A percentile compares a stretch with the other conserved stretches of the same genome.
Evolutionary conservation across 352 stramenopile genomes (phyloP).

Genomic region (Globisporangium carolinianum): DNA sequence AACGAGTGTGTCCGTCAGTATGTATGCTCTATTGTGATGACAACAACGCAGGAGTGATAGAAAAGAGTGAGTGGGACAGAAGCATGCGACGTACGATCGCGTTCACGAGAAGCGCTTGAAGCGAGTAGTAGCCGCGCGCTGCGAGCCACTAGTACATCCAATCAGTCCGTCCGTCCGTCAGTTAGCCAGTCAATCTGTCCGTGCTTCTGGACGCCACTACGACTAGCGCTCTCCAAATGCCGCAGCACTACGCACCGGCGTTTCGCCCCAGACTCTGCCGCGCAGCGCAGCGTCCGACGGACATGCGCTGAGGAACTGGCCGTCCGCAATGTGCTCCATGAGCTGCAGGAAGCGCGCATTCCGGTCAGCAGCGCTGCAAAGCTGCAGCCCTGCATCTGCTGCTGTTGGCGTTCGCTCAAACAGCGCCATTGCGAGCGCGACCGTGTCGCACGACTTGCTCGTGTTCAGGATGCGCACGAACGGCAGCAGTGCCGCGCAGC

Average conservation of each 20-base stretch:
- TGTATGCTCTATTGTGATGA: no score
- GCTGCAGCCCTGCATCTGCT: background rate
- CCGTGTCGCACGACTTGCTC: slow-evolving; percentile 61
- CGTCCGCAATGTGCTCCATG: slow-evolving; percentile 47
- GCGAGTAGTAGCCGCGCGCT: slow-evolving; percentile 48
- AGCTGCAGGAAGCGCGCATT: slow-evolving; percentile 23
- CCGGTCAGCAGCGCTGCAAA: background rate
- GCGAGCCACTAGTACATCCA: slow-evolving; percentile 42
- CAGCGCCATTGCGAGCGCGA: slow-evolving; percentile 40
- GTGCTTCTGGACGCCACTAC: no score
- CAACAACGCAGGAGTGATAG: background rate
- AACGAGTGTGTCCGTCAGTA: no score
- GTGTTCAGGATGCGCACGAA: slow-evolving; percentile 53
- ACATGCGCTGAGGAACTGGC: slow-evolving; percentile 38
- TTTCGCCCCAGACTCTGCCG: slow-evolving; percentile 36
- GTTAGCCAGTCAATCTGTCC: background rate
- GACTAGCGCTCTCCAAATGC: no score
- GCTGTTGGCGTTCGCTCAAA: slow-evolving; percentile 11
- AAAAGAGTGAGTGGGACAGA: background rate
- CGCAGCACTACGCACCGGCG: slow-evolving; percentile 11
- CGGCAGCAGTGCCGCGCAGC: slow-evolving; percentile 24
- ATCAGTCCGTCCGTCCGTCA: background rate
- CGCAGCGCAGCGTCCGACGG: slow-evolving; percentile 29
- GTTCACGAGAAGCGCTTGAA: slow-evolving; percentile 63
- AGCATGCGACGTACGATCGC: slow-evolving; percentile 47